Evolutionary conservation across 2,329 filamentous ascomycete genomes (phyloP).

Genomic region (Penicillium hordei): DNA sequence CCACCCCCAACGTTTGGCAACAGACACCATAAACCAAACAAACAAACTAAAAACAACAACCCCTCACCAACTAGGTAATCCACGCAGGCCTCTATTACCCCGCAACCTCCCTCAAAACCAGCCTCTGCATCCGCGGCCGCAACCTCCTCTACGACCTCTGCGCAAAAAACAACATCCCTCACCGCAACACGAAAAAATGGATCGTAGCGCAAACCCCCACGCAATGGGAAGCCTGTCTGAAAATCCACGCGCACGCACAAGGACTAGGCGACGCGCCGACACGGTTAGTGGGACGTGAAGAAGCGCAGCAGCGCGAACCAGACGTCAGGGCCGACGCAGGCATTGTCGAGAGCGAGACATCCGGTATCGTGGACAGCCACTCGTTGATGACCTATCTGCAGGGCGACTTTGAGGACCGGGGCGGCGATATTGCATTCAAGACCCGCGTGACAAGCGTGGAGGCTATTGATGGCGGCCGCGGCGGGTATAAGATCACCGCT

Average conservation of each 20-base stretch:
- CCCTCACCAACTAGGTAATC: conserved; percentile 63
- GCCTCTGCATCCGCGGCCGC: conserved; percentile 76
- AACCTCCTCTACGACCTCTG: conserved; percentile 79
- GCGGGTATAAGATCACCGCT: conserved; percentile 71
- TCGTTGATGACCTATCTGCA: conserved; percentile 77
- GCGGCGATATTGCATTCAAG: conserved; percentile 71
- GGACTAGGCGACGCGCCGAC: conserved; percentile 64
- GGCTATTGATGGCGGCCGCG: conserved; percentile 47
- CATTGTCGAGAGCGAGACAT: conserved; percentile 78
- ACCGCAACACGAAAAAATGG: conserved; percentile 85
- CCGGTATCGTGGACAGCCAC: conserved; percentile 89
- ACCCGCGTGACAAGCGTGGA: conserved; percentile 64
- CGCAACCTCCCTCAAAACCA: conserved; percentile 71
- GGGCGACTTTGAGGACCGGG: conserved; percentile 72
- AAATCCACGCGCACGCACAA: conserved; percentile 55
- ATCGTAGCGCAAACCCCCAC: conserved; percentile 79
- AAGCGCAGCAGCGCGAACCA: conserved; percentile 68
- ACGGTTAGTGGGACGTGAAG: conserved; percentile 63
- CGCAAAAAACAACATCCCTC: conserved; percentile 62
- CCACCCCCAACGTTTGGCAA: background rate
- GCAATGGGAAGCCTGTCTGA: conserved; percentile 62
- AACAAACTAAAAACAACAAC: background rate
- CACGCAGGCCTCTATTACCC: conserved; percentile 95
- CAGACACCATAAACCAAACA: background rate
- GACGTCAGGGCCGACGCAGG: conserved; percentile 70